phyloP scores from a whole-genome alignment of 2,329 filamentous ascomycete species.

The Pseudogymnoascus destructans region DNA sequence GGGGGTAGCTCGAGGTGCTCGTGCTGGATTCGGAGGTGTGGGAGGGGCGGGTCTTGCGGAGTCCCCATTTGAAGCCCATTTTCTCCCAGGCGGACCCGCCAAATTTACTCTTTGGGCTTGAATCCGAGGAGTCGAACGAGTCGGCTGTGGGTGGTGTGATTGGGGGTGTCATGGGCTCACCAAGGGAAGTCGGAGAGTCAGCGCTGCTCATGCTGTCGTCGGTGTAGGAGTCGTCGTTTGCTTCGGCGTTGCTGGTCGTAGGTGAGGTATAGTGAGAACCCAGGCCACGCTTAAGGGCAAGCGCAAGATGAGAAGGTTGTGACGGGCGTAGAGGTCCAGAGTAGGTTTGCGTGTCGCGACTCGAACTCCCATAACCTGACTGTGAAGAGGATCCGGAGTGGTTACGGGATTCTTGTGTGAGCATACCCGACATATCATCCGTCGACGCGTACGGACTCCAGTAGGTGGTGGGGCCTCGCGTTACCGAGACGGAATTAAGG shows the following conservation, averaged over 20 bases:
- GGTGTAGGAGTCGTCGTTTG: neutral
- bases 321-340: neutral
- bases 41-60: neutral
- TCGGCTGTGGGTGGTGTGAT: neutral
- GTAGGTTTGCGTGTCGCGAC: neutral
- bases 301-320: neutral
- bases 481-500: slow-evolving; percentile 42
- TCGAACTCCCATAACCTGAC: neutral
- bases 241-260: neutral
- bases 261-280: neutral
- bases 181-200: neutral
- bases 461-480: slow-evolving; percentile 19
- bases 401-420: neutral
- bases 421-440: slow-evolving; percentile 21
- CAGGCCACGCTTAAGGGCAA: neutral
- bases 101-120: neutral
- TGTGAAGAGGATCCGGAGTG: neutral
- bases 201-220: neutral
- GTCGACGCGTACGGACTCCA: slow-evolving; percentile 23
- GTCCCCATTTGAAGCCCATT: neutral
- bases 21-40: neutral
- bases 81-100: neutral
- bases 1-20: neutral
- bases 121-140: neutral
- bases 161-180: slow-evolving; percentile 8